Evolutionary conservation across 495 filamentous ascomycete species (phyloP), one percentile per base, ranked within the genome.

Genomic region (Corynascus novoguineensis): DNA sequence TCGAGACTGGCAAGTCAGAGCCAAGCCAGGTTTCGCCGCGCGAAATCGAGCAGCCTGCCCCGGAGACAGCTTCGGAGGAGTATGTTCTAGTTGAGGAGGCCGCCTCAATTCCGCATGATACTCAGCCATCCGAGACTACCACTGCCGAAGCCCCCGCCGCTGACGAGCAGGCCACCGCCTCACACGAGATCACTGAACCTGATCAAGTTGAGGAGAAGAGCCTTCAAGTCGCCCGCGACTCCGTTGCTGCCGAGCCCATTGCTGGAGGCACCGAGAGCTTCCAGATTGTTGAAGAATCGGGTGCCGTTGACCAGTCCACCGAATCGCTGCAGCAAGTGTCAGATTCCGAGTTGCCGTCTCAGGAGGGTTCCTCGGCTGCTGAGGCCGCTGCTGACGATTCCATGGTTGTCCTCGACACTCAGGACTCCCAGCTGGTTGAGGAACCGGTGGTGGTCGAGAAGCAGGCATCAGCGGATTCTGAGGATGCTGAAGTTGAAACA

Each of bases 41-140:
- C 22, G 46, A 35, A 12, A 22, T 27, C 9, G 59, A 57, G 5
- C 42, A 48, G 24, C 28, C 27, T 5, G 29, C 15, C 11, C 42
- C 35, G 5, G 64, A 66, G 28, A 35, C 60, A 1, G 10, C 53
- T 12, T 61, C 57, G 12, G 60, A 66, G 15, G 64, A 66, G 17
- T 63, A 50, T 50, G 60, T 66, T 24, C n/a, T 66, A 31, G 58
- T 67, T 21, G 60, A 65, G n/a, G n/a, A n/a, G 3, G 46, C 60
- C 3, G 49, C 50, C 1, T 57, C 58, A 7, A 25, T 46, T n/a
- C 38, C 60, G 21, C 12, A 53, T 46, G 52, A 50, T 28, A 35
- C 11, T 41, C 56, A 58, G 47, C 46, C 45, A 32, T 8, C 35
- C 12, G 59, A 58, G 31, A 10, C 51, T 15, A 41, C 45, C 5